Percentiles rank a stretch among this genome's conserved stretches.
These are phyloP conservation scores for Curvularia verruculosa DNA, from an alignment of 2,329 filamentous ascomycete species.

Conservation along the genomic window DNA sequence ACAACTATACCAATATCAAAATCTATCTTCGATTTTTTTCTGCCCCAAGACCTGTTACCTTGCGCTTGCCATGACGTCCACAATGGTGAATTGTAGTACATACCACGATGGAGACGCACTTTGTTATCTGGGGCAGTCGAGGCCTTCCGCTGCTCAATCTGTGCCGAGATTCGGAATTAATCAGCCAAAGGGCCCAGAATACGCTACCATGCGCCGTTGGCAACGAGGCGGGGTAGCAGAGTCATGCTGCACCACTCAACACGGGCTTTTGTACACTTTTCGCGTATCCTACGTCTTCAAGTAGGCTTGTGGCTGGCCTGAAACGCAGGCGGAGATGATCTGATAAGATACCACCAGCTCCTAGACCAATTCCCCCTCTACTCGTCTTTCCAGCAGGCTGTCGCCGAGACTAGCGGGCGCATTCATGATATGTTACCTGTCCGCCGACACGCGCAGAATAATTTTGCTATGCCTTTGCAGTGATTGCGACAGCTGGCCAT, in stretches of 20 bases:
- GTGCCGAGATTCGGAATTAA: conserved; percentile 7
- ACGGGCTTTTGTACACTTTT: conserved; percentile 2
- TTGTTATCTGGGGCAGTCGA: neutral
- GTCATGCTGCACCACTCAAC: conserved; percentile 4
- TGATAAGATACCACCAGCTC: conserved; percentile 35
- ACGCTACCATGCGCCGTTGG: conserved; percentile 3
- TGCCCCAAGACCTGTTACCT: neutral
- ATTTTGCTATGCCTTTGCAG: conserved; percentile 1
- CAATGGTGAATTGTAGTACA: neutral
- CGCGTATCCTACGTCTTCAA: neutral
- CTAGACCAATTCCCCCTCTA: conserved; percentile 21
- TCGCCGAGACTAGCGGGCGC: conserved; percentile 24
- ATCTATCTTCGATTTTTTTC: neutral
- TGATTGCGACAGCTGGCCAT: neutral
- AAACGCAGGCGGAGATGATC: conserved; percentile 32
- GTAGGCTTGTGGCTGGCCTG: conserved; percentile 1
- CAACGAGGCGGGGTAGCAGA: conserved; percentile 7
- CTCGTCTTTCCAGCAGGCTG: conserved; percentile 16
- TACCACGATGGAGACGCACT: neutral
- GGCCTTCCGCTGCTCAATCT: neutral
- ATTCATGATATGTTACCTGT: conserved; percentile 19
- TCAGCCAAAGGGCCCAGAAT: conserved; percentile 6
- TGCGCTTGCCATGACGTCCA: neutral
- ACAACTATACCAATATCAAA: neutral
- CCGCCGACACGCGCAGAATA: conserved; percentile 12